phyloP scores from a whole-genome alignment of 2,329 filamentous ascomycete genomes.

The Colletotrichum sp. region DNA sequence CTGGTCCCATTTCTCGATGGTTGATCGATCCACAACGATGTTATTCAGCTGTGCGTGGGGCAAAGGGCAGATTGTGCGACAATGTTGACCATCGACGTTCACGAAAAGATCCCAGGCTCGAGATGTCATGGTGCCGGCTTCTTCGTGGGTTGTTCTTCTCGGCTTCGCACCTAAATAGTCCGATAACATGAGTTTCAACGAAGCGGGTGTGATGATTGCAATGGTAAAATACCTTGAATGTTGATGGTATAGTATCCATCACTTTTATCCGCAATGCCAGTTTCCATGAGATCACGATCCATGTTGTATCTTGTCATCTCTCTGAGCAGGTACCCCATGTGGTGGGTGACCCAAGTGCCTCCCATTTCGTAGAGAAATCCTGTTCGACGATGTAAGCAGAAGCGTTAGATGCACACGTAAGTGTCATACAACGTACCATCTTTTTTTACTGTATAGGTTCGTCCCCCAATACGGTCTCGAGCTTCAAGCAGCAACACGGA shows the following conservation, averaged over 20 bases:
- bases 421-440: slow-evolving; percentile 25
- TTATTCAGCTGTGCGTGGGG: slow-evolving; percentile 26
- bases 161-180: slow-evolving; percentile 17
- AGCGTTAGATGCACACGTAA: neutral
- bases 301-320: slow-evolving; percentile 51
- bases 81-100: slow-evolving; percentile 30
- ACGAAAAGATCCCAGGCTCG: slow-evolving; percentile 28
- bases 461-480: slow-evolving; percentile 45
- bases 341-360: slow-evolving; percentile 46
- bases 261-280: neutral
- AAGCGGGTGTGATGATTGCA: neutral
- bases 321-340: slow-evolving; percentile 44
- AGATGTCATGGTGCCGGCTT: slow-evolving; percentile 26
- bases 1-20: slow-evolving; percentile 26
- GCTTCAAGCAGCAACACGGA: slow-evolving; percentile 41
- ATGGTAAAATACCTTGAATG: neutral
- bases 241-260: slow-evolving; percentile 21
- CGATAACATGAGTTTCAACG: neutral
- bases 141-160: slow-evolving; percentile 27
- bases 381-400: neutral
- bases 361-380: slow-evolving; percentile 44
- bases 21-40: slow-evolving; percentile 14
- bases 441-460: slow-evolving; percentile 41
- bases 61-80: slow-evolving; percentile 26
- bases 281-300: slow-evolving; percentile 22